A percentile compares a stretch with the other conserved stretches of the same genome.
Conservation (phyloP, 495 filamentous ascomycete genomes). For the Penicillium samsonianum region DNA sequence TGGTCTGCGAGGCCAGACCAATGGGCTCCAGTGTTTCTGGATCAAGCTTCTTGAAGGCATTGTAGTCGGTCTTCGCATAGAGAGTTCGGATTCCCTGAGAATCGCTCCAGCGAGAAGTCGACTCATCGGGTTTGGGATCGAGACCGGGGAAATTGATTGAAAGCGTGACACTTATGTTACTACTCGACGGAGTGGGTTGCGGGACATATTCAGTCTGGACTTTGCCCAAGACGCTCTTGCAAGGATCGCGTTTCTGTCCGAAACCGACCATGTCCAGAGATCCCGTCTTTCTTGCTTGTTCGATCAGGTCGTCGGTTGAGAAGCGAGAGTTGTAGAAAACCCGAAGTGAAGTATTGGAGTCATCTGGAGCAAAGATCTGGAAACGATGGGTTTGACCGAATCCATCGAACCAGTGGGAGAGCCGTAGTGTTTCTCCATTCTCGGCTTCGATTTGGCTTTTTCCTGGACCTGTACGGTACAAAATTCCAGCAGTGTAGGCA, state of each 20-base stretch:
- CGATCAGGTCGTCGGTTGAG: slow-evolving; percentile 57
- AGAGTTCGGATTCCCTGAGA: slow-evolving; percentile 47
- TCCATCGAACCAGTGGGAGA: slow-evolving; percentile 80
- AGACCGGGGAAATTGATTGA: slow-evolving; percentile 59
- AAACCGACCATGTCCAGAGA: slow-evolving; percentile 51
- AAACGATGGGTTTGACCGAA: slow-evolving; percentile 75
- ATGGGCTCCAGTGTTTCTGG: slow-evolving; percentile 71
- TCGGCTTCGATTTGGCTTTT: slow-evolving; percentile 57
- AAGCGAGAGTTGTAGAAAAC: slow-evolving; percentile 75
- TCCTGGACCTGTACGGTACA: slow-evolving; percentile 75
- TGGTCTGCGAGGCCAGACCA: slow-evolving; percentile 54
- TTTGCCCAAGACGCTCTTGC: slow-evolving; percentile 66
- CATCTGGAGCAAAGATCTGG: slow-evolving; percentile 51
- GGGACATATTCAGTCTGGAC: slow-evolving; percentile 55
- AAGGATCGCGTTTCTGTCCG: slow-evolving; percentile 66
- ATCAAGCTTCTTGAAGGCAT: slow-evolving; percentile 58
- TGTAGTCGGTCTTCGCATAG: slow-evolving; percentile 62
- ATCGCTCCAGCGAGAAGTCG: slow-evolving; percentile 20
- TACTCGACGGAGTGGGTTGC: slow-evolving; percentile 25
- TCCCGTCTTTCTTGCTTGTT: slow-evolving; percentile 56
- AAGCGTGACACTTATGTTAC: slow-evolving; percentile 63
- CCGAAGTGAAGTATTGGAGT: slow-evolving; percentile 26
- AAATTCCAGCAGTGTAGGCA: slow-evolving; percentile 56
- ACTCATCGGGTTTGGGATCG: slow-evolving; percentile 7
- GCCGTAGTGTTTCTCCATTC: slow-evolving; percentile 53